These are phyloP conservation scores for Mesostigma viride DNA, from an alignment of 139 green algal species.

Conservation along the genomic window DNA sequence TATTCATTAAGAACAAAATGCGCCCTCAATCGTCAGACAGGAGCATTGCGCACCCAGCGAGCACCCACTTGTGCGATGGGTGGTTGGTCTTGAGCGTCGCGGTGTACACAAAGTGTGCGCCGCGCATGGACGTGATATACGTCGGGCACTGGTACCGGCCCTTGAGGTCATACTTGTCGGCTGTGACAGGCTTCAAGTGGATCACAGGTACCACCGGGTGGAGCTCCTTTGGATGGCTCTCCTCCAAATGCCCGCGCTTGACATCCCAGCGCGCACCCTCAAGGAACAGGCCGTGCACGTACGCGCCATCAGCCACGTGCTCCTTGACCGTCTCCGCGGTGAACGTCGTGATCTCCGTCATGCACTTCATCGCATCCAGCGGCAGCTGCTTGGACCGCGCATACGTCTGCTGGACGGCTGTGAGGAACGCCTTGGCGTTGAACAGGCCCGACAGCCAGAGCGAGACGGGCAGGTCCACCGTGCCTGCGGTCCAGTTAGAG, in stretches of 20 bases:
- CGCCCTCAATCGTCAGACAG: too few species aligned
- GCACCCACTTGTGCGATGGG: slow-evolving; percentile 65
- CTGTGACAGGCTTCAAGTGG: slow-evolving; percentile 46
- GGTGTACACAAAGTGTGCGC: slow-evolving; percentile 77
- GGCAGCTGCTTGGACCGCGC: slow-evolving; percentile 50
- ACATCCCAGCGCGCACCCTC: slow-evolving; percentile 44
- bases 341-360: slow-evolving; percentile 34
- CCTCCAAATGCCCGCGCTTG: slow-evolving; percentile 12
- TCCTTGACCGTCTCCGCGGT: slow-evolving; percentile 31
- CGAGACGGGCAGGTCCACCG: slow-evolving; percentile 41
- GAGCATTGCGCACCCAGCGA: slow-evolving; percentile 39
- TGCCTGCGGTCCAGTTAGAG: slow-evolving; percentile 43
- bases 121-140: slow-evolving; percentile 69
- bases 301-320: slow-evolving; percentile 51
- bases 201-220: slow-evolving; percentile 50
- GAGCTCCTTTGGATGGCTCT: slow-evolving; percentile 41
- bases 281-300: slow-evolving; percentile 61
- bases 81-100: slow-evolving; percentile 75
- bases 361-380: slow-evolving; percentile 35
- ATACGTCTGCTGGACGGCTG: slow-evolving; percentile 67
- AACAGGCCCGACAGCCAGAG: slow-evolving; percentile 74
- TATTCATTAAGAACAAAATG: too few species aligned
- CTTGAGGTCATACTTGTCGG: slow-evolving; percentile 17
- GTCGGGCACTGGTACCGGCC: slow-evolving; percentile 61
- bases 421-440: slow-evolving; percentile 76